Percentiles rank a stretch among this genome's conserved stretches.
These are phyloP conservation scores for Hymenoscyphus albidus DNA, from an alignment of 2,329 filamentous ascomycete species.

Conservation along the genomic window DNA sequence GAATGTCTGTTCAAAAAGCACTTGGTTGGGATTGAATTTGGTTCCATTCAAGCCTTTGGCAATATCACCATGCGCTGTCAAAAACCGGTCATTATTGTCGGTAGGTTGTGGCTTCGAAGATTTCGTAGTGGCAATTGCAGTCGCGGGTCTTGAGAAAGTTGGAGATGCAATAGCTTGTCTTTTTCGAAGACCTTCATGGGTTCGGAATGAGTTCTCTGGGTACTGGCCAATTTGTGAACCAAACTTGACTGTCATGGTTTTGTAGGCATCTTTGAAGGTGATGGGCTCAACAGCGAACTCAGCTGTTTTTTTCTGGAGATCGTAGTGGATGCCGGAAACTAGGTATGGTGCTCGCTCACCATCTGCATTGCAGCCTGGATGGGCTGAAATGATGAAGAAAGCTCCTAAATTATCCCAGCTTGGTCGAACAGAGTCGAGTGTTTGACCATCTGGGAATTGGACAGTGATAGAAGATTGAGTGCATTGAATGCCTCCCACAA, in stretches of 20 bases:
- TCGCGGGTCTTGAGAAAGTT: neutral
- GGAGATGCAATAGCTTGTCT: slow-evolving; percentile 2
- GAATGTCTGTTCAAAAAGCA: neutral
- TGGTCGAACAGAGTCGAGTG: slow-evolving; percentile 8
- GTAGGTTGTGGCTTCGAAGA: too few species aligned
- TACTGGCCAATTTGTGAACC: slow-evolving; percentile 14
- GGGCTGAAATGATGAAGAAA: slow-evolving; percentile 15
- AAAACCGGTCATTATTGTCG: neutral
- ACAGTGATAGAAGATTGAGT: slow-evolving; percentile 14
- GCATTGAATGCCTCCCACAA: slow-evolving; percentile 13
- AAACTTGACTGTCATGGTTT: slow-evolving; percentile 21
- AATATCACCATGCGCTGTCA: neutral
- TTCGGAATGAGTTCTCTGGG: slow-evolving; percentile 12
- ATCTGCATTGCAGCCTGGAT: slow-evolving; percentile 15
- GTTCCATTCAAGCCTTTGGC: slow-evolving; percentile 1
- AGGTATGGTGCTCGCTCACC: slow-evolving; percentile 15
- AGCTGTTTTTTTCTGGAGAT: slow-evolving; percentile 6
- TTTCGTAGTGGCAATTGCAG: neutral
- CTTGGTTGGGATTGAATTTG: slow-evolving; percentile 4
- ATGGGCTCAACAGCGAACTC: slow-evolving; percentile 11
- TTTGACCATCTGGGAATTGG: slow-evolving; percentile 7
- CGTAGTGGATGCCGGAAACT: slow-evolving; percentile 15
- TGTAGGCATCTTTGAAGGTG: slow-evolving; percentile 18
- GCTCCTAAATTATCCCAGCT: slow-evolving; percentile 12
- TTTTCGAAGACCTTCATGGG: slow-evolving; percentile 13